phyloP scores from a whole-genome alignment of 2,329 filamentous ascomycete genomes.

The Aquanectria penicillioides region DNA sequence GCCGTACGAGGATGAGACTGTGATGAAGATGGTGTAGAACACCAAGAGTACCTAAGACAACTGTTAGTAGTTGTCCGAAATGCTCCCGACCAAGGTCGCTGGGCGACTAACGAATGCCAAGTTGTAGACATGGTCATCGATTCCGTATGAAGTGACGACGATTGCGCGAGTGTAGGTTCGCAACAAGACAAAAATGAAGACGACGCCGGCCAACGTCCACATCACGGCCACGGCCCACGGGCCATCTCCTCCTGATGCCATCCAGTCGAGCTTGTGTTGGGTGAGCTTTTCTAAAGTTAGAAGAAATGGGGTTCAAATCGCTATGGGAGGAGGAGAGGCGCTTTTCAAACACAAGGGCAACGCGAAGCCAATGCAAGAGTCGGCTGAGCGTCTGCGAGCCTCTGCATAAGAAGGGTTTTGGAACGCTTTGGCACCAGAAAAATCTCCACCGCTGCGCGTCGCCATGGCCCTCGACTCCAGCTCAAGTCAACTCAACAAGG shows the following conservation, averaged over 20 bases:
- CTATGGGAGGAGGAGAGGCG: background rate
- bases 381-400: background rate
- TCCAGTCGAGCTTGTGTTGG: constrained; percentile 2
- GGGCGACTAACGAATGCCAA: constrained; percentile 27
- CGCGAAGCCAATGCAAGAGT: background rate
- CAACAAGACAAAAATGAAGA: constrained; percentile 45
- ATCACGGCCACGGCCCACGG: constrained; percentile 39
- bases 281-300: background rate
- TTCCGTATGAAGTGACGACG: constrained; percentile 43
- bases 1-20: constrained; percentile 44
- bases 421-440: background rate
- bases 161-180: constrained; percentile 49
- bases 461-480: no score
- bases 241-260: constrained; percentile 32
- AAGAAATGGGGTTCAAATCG: background rate
- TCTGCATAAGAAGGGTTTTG: background rate
- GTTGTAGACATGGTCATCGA: constrained; percentile 49
- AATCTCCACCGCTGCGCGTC: no score
- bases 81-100: background rate
- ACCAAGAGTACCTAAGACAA: constrained; percentile 36
- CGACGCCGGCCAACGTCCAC: constrained; percentile 39
- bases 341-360: background rate
- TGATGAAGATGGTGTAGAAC: constrained; percentile 47
- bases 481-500: no score
- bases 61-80: background rate